phyloP scores from a whole-genome alignment of 768 basidiomycete species.

The Antrodiella citrinella region DNA sequence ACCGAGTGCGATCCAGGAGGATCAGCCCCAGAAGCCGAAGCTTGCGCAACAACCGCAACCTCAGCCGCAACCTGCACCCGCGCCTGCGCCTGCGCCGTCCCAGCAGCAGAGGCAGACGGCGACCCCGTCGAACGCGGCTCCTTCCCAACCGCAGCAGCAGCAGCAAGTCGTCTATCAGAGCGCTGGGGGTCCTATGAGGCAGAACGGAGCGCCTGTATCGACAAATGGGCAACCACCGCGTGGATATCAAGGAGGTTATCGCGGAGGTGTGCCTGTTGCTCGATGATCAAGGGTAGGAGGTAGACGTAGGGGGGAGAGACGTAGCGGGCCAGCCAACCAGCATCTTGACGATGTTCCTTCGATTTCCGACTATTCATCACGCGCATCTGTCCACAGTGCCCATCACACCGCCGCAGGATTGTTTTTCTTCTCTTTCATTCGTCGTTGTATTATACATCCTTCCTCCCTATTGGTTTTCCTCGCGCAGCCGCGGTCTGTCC shows the following conservation, averaged over 20 bases:
- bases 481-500: too few relatives aligned
- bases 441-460: too few relatives aligned
- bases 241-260: slow-evolving; percentile 14
- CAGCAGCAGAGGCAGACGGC: slow-evolving; percentile 15
- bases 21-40: slow-evolving; percentile 36
- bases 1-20: slow-evolving; percentile 40
- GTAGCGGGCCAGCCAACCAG: too few relatives aligned
- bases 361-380: too few relatives aligned
- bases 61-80: slow-evolving; percentile 14
- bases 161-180: slow-evolving; percentile 26
- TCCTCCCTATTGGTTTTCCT: too few relatives aligned
- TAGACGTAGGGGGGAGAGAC: not conserved
- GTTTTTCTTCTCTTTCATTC: too few relatives aligned
- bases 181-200: slow-evolving; percentile 14
- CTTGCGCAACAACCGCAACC: slow-evolving; percentile 22
- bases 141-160: slow-evolving; percentile 9
- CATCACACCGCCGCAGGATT: too few relatives aligned
- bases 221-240: slow-evolving; percentile 13
- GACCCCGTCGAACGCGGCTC: too few relatives aligned
- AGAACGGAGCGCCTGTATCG: slow-evolving; percentile 20
- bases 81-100: slow-evolving; percentile 9
- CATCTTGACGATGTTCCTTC: too few relatives aligned
- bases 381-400: too few relatives aligned
- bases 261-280: slow-evolving; percentile 21
- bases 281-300: slow-evolving; percentile 11